Percentiles rank a stretch among this genome's conserved stretches.
Conservation (phyloP, 345 rosid genomes). For the Citrus medica region DNA sequence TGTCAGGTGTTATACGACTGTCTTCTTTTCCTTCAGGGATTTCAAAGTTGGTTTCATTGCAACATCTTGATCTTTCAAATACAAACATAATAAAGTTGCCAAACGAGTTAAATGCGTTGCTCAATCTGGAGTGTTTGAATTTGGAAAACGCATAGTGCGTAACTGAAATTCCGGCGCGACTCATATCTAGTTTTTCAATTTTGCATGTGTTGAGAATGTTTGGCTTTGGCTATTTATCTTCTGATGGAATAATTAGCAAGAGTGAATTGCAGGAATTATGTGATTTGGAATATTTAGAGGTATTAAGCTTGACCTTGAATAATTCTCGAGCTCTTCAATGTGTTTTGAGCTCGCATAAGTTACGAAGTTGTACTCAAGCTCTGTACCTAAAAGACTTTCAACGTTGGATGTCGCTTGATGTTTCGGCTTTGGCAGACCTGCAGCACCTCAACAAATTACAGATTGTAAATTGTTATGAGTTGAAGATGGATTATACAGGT, state of each 20-base stretch:
- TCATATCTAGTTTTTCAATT: neutral
- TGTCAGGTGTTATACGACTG: too few species aligned
- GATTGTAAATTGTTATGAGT: neutral
- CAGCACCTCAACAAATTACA: neutral
- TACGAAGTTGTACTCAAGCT: neutral
- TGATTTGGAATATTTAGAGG: conserved; percentile 1
- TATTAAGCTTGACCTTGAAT: neutral
- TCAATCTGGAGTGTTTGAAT: too few species aligned
- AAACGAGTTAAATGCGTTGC: too few species aligned
- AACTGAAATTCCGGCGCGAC: neutral
- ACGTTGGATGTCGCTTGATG: neutral
- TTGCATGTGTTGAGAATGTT: neutral
- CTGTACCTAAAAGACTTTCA: neutral
- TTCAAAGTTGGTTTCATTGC: neutral
- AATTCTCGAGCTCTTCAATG: neutral
- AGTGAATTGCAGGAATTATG: neutral
- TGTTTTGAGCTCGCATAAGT: neutral
- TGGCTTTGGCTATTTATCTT: too few species aligned
- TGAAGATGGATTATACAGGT: neutral
- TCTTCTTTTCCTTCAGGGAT: neutral
- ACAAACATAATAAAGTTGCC: too few species aligned
- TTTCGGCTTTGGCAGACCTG: neutral
- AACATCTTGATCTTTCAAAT: too few species aligned
- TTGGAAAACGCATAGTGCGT: too few species aligned
- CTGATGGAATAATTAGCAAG: too few species aligned